Evolutionary conservation across 345 rosid genomes (phyloP).

Genomic region (Arabidopsis arenosa): DNA sequence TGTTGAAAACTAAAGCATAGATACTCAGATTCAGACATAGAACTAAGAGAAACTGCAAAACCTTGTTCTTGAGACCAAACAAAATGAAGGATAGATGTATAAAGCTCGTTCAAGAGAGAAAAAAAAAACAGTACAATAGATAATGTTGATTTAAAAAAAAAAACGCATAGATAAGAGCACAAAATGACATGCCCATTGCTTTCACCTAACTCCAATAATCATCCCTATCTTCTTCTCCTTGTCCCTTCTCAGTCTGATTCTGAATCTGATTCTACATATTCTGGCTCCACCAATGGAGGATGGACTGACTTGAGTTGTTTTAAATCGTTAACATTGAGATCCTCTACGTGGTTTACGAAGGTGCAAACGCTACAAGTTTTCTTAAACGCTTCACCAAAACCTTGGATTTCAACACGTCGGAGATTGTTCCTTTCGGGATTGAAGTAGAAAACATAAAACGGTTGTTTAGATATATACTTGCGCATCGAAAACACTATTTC

Average conservation of each 20-base stretch:
- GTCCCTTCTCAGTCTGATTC: too few relatives aligned
- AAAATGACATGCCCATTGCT: background rate
- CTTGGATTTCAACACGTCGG: background rate
- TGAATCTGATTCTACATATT: too few relatives aligned
- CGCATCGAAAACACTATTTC: background rate
- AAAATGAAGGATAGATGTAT: background rate
- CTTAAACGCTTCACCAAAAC: background rate
- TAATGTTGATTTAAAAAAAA: too few relatives aligned
- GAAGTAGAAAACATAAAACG: constrained; percentile 3
- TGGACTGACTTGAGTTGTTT: background rate
- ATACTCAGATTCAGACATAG: background rate
- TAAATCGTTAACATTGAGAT: background rate
- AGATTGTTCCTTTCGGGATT: background rate
- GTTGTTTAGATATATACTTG: background rate
- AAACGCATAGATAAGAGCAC: background rate
- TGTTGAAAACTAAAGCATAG: background rate
- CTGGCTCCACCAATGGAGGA: background rate
- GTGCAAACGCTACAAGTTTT: background rate
- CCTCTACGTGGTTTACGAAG: background rate
- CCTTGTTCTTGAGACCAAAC: background rate
- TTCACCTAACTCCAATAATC: background rate
- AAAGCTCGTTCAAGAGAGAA: background rate
- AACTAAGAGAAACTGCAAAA: background rate
- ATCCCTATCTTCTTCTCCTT: background rate
- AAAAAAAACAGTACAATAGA: background rate